Percentiles rank a stretch among this genome's conserved stretches.
Evolutionary conservation across 2,329 filamentous ascomycete genomes (phyloP).

Genomic region (Chaetomium sp.): DNA sequence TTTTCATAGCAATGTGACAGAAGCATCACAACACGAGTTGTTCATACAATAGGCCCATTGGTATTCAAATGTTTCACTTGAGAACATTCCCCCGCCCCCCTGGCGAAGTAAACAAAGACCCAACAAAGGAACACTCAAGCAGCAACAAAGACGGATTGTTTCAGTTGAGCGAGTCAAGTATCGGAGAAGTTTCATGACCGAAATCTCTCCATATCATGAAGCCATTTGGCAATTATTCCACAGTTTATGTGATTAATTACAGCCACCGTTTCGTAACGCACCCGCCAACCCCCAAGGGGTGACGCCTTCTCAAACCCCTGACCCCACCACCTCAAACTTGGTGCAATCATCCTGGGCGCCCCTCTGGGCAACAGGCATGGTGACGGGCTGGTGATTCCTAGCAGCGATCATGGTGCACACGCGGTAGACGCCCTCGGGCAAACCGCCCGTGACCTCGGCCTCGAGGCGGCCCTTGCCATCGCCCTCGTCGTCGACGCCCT

Average conservation of each 20-base stretch:
- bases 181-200: background rate
- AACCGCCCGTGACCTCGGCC: constrained; percentile 49
- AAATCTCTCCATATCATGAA: background rate
- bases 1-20: background rate
- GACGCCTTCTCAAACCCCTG: background rate
- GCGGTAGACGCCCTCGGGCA: constrained; percentile 52
- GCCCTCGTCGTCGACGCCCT: constrained; percentile 57
- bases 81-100: background rate
- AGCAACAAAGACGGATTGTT: background rate
- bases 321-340: constrained; percentile 47
- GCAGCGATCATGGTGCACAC: constrained; percentile 55
- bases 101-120: constrained; percentile 1
- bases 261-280: background rate
- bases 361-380: constrained; percentile 61
- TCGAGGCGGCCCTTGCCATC: constrained; percentile 50
- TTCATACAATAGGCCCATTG: background rate
- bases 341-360: constrained; percentile 57
- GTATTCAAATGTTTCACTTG: background rate
- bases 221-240: background rate
- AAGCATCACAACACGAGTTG: background rate
- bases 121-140: background rate
- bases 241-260: background rate
- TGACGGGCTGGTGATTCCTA: constrained; percentile 57
- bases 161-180: background rate
- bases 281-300: background rate